phyloP scores from a whole-genome alignment of 768 basidiomycete species.

The Russula olivacea region DNA sequence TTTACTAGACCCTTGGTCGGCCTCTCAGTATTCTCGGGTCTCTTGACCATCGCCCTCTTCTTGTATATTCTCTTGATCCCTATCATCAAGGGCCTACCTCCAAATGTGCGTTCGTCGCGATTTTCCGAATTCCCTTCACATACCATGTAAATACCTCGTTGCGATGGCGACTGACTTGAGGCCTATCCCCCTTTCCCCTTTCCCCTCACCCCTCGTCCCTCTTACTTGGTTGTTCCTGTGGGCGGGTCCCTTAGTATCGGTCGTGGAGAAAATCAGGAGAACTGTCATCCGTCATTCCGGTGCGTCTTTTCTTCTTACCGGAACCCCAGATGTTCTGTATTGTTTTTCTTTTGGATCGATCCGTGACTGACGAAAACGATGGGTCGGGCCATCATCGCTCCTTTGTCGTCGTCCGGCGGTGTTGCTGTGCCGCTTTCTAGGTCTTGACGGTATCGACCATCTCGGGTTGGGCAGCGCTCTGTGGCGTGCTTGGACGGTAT shows the following conservation, averaged over 20 bases:
- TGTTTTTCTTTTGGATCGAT: constrained; percentile 2
- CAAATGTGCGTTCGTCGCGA: constrained; percentile 48
- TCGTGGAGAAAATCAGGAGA: constrained; percentile 68
- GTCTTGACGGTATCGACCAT: constrained; percentile 63
- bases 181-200: too few species aligned
- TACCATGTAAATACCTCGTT: not conserved
- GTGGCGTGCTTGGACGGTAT: constrained; percentile 61
- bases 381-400: too few species aligned
- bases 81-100: constrained; percentile 59
- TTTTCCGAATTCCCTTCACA: not conserved
- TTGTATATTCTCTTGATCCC: constrained; percentile 64
- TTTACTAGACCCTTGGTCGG: constrained; percentile 46
- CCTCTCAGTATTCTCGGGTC: constrained; percentile 48
- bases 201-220: not conserved
- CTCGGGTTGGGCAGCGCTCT: constrained; percentile 58
- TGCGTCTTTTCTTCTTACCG: constrained; percentile 18
- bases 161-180: constrained; percentile 27
- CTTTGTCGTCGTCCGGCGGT: not conserved
- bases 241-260: constrained; percentile 48
- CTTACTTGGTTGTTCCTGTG: not conserved
- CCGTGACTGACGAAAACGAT: not conserved
- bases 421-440: constrained; percentile 22
- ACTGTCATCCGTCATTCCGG: constrained; percentile 63
- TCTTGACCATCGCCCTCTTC: constrained; percentile 63
- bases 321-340: not conserved